Base-by-base conservation (phyloP, 2,329 filamentous ascomycete species). In the Neonectria faginata region DNA sequence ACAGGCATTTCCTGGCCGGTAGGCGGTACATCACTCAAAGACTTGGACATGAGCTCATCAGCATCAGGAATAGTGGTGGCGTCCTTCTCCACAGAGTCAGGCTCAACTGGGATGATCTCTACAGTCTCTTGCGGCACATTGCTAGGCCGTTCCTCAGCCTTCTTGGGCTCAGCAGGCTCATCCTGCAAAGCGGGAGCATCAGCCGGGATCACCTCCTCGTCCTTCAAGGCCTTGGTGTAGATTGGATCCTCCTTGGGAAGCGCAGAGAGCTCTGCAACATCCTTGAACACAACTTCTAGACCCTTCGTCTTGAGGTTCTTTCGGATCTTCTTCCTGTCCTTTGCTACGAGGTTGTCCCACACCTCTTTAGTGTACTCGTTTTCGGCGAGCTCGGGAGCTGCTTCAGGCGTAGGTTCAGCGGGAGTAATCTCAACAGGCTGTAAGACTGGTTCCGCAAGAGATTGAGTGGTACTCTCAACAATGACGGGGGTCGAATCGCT, bases 251-350 rank as follows among this genome's bases (percentile, higher is more conserved):
- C 56, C 22, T 59, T 44, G 25, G 44, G 27, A 7, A 25, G 39
- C 22, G 33, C 20, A 45, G 47, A n/a, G 27, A 42, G 12, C 14
- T 57, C 53, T 5, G 64, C 60, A 11, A 60, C 59, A 16, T 67
- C 66, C 58, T 69, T 58, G 25, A 73, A 44, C n/a, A 73, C 59
- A 2, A 50, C 41, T 20, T 73, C 70, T 0, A 72, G 53, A 9
- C 66, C 70, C 66, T 65, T 67, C 55, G 72, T 73, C 57, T 61
- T 70, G 9, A 73, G 69, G 18, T 65, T 68, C 47, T 70, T 73
- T 41, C 60, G 73, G 55, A 73, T 67, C 53, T 68, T 67, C 67
- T 71, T 73, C 50, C 64, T 73, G 2, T 73, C 71, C 60, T 72
- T 73, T 25, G 42, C 55, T 25, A 33, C 59, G 22, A 73, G 61